These are phyloP conservation scores for Priceomyces haplophilus DNA, from an alignment of 805 yeast genomes.

Conservation along the genomic window DNA sequence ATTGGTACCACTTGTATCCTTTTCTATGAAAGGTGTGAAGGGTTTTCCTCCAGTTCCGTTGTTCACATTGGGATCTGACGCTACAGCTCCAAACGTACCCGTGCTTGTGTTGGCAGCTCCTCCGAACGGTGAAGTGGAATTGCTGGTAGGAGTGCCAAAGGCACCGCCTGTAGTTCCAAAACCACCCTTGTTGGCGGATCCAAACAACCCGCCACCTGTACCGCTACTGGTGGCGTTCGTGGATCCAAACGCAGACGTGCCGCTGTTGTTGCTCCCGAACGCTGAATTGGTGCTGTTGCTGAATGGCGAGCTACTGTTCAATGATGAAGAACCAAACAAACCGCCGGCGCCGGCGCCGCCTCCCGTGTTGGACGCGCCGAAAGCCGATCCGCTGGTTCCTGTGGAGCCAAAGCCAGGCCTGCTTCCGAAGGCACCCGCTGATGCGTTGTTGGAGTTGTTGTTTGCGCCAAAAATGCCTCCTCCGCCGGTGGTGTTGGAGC, in stretches of 20 bases:
- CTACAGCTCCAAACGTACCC: conserved; percentile 17
- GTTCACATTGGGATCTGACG: conserved; percentile 32
- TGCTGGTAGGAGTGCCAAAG: conserved; percentile 26
- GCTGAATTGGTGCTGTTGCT: conserved; percentile 13
- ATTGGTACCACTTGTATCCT: conserved; percentile 58
- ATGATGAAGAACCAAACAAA: conserved; percentile 23
- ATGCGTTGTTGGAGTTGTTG: conserved; percentile 13
- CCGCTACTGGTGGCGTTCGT: conserved; percentile 2
- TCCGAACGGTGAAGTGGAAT: conserved; percentile 22
- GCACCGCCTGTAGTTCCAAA: conserved; percentile 22
- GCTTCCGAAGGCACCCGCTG: conserved; percentile 25
- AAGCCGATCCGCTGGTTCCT: conserved; percentile 19
- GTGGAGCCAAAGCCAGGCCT: conserved; percentile 19
- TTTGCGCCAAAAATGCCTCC: conserved; percentile 25
- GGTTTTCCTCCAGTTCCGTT: conserved; percentile 74
- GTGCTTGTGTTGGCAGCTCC: conserved; percentile 14
- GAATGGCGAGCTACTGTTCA: conserved; percentile 23
- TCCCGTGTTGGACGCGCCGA: conserved; percentile 18
- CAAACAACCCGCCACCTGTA: conserved; percentile 19
- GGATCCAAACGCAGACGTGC: conserved; percentile 19
- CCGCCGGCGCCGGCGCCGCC: too few relatives aligned
- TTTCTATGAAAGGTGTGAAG: conserved; percentile 66
- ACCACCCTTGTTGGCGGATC: conserved; percentile 14
- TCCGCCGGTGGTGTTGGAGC: conserved; percentile 17
- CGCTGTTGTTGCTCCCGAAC: conserved; percentile 14